Evolutionary conservation across 306 rosid species (phyloP), one percentile per base, ranked within the genome.

Genomic region (Corylus heterophylla): DNA sequence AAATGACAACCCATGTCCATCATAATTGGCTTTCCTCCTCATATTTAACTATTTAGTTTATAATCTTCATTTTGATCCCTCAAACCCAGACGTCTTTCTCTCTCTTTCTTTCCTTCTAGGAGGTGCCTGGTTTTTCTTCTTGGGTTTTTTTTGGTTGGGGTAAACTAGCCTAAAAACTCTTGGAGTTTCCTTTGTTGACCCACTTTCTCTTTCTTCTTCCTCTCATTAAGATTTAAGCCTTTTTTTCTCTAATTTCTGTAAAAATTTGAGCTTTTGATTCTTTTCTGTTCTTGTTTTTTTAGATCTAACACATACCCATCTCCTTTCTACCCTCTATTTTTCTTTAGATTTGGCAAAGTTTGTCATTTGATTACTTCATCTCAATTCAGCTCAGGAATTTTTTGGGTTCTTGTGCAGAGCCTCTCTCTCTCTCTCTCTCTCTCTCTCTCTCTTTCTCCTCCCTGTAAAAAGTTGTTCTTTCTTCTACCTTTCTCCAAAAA

Each of bases 381-480:
- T 74, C 54, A 47, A 44, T 79, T 52, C 64, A 78, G 25, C 81
- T 62, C 25, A 25, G 29, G 39, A 54, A 27, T 16, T 49, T 48
- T 10, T n/a, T 4, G 29, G 76, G 48, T 78, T 49, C 52, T 71
- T 44, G 37, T 58, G 62, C 18, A 27, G 52, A 58, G 42, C 52
- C 67, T 63, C 37, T 77, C 27, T 82, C 74, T 27, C 87, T 83
- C 78, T 63, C 37, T 77, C 27, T 82, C 74, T 27, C 87, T 83
- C 78, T 77, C 27, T 82, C 74, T 27, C 87, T 83, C 78, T 74
- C 73, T 82, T 77, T 81, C 68, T 80, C 87, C 62, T 68, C 8
- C 55, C 8, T 54, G 55, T 69, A 71, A 27, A 62, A 79, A 75
- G 69, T 61, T 70, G 66, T 35, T 31, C 27, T 27, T 52, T 62